Base-by-base conservation (phyloP, 2,329 filamentous ascomycete species). In the Alternaria sp. region DNA sequence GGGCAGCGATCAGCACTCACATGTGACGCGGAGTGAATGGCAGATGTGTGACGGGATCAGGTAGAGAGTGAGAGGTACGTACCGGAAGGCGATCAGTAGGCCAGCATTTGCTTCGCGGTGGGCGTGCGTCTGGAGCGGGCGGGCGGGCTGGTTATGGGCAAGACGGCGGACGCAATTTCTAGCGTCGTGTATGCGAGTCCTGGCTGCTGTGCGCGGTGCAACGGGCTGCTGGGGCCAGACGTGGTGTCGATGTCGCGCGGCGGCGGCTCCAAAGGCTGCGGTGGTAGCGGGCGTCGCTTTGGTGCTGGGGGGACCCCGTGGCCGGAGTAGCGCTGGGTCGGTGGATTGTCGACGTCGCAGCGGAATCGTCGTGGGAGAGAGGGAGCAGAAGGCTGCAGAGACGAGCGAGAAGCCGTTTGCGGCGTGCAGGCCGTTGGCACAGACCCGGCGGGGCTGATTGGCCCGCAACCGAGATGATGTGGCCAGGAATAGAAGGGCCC, bases 281-380 rank as follows among this genome's bases (percentile, higher is more conserved):
- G 44, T 41, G 40, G 42, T 34, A 56, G 40, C 33, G 36, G 45
- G 51, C 14, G 28, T 44, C 29, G 31, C 14, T 29, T 23, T 42
- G 31, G 34, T 55, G 55, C 26, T 41, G 45, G 48, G 26, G 26
- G 56, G 57, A 59, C 60, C 51, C 62, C 40, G 14, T 26, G 39
- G 60, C 49, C 54, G 48, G 31, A 33, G 52, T 56, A 54, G 62
- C 57, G 46, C 54, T 55, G 60, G 55, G 51, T 54, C 51, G 33
- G 52, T 50, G 53, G 29, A 55, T 74, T 60, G 65, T 66, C 71
- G 71, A 74, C 72, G 69, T 71, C 69, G 69, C 70, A 69, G 68
- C 66, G 68, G 67, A 68, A 69, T 67, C 69, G 70, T 64, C 66
- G 69, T 68, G 54, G 60, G 54, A 48, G 56, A 51, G 54, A 53